These are phyloP conservation scores for Centella asiatica DNA, from an alignment of 129 eudicot genomes.

Conservation along the genomic window DNA sequence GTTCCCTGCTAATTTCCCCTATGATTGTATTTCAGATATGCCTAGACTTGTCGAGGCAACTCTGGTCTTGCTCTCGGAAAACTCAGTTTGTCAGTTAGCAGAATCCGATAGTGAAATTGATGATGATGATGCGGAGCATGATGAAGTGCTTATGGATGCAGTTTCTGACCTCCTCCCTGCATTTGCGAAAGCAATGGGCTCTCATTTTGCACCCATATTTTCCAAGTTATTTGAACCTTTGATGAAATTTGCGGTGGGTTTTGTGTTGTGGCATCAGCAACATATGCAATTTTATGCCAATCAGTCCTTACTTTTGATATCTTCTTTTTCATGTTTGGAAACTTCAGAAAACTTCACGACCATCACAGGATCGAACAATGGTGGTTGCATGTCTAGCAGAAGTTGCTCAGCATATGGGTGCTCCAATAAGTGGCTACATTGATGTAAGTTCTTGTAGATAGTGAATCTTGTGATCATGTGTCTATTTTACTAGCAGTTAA, in stretches of 20 bases:
- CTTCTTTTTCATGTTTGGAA: constrained; percentile 14
- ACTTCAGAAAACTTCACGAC: constrained; percentile 82
- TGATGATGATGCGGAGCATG: constrained; percentile 82
- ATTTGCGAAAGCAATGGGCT: constrained; percentile 88
- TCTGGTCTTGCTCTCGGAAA: constrained; percentile 54
- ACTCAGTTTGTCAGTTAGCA: constrained; percentile 70
- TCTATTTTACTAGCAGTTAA: neutral
- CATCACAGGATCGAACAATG: constrained; percentile 98
- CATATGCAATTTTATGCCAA: constrained; percentile 7
- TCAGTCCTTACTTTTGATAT: neutral
- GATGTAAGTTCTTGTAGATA: constrained; percentile 43
- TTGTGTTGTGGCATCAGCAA: neutral
- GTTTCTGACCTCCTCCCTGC: constrained; percentile 99
- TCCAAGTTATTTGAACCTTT: constrained; percentile 68
- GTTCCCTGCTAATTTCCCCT: neutral
- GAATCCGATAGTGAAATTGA: constrained; percentile 92
- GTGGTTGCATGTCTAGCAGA: constrained; percentile 98
- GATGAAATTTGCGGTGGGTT: constrained; percentile 86
- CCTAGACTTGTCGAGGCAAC: constrained; percentile 76
- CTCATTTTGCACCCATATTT: constrained; percentile 84
- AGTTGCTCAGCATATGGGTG: constrained; percentile 98
- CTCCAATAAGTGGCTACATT: constrained; percentile 75
- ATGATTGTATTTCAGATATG: constrained; percentile 39
- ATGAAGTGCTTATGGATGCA: constrained; percentile 99
- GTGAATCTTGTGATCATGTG: neutral